Base-by-base conservation (phyloP, 257 asterid species). In the Oldenlandia corymbosa region DNA sequence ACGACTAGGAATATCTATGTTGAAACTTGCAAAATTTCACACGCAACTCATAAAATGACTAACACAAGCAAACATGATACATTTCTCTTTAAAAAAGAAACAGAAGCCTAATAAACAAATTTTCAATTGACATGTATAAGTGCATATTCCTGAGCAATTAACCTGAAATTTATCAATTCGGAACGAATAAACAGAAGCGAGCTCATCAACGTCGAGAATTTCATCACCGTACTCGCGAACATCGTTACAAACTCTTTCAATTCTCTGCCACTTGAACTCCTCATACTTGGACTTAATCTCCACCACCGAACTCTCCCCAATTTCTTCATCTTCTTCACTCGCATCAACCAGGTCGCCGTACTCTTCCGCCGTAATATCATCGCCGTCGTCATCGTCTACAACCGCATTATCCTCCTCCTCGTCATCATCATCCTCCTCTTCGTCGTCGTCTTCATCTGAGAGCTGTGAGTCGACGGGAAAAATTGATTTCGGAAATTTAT, bases 161-260 rank as follows among this genome's bases (percentile, higher is more conserved):
- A 85, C 97, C 97, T 92, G 99, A 69, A 92, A 92, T 74, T 92
- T 92, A 77, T 92, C 99, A 41, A 92, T 92, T 65, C 96, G 79
- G 79, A 92, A 92, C 69, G 76, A 37, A 76, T 87, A 89, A 78
- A 92, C 47, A 36, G 99, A 92, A 16, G 97, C 84, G 60, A 92
- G 88, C 74, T 92, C 97, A 67, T 89, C 86, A 18, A 76, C 91
- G 64, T 89, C 91, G 23, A 92, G 73, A 73, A 92, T 89, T 50
- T 71, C 90, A 61, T 84, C 94, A 16, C 99, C 99, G 46, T 82
- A 89, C 84, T 89, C 99, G 37, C 84, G 80, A 68, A 89, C 96
- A 36, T 89, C 99, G 32, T 76, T 85, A 51, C 84, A 68, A 65
- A 92, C 77, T 75, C 97, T 92, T 87, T 84, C 88, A 24, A 89